Base-by-base conservation (phyloP, 805 yeast species). In the Starmerella bombicola region DNA sequence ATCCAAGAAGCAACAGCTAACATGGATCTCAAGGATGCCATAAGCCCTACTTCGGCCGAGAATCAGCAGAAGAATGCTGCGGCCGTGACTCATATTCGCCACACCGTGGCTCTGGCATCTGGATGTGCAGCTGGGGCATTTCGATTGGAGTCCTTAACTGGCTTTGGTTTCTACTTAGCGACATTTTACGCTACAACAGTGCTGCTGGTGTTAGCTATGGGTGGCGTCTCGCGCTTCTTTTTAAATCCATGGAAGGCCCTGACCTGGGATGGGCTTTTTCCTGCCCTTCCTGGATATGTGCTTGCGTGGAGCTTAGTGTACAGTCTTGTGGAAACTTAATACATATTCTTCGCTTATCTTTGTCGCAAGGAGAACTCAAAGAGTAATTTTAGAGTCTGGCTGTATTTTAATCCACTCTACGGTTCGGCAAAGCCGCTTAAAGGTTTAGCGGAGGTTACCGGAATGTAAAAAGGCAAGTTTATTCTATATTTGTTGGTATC, bases 111-210 rank as follows among this genome's bases (percentile, higher is more conserved):
- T 5, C 58, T 75, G 20, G 59, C 67, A 2, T 60, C 64, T 23
- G 81, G 81, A 12, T 52, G 69, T 3, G 69, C 69, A 16, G 73
- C 75, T 13, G 81, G 80, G 4, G 66, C 74, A 23, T 52, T 75
- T 22, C 67, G 67, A 42, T 58, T 74, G 19, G 71, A 73, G 44
- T 67, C 77, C 3, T 43, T 64, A 17, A 32, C 58, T 16, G 80
- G 80, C 12, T 61, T 75, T 42, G 46, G 55, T 2, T 65, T 69
- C 50, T 73, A 70, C 46, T 15, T 66, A 1, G 46, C 56, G 1
- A 8, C 23, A 1, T 30, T 24, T 28, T 21, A 30, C 10, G 40
- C 43, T 19, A 37, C 47, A 1, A 62, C 66, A 45, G 13, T 66
- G 12, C 34, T 42, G 18, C 20, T 45, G 7, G 17, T 40, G 13